These are phyloP conservation scores for Bruguiera parviflora DNA, from an alignment of 345 rosid species.

Conservation along the genomic window DNA sequence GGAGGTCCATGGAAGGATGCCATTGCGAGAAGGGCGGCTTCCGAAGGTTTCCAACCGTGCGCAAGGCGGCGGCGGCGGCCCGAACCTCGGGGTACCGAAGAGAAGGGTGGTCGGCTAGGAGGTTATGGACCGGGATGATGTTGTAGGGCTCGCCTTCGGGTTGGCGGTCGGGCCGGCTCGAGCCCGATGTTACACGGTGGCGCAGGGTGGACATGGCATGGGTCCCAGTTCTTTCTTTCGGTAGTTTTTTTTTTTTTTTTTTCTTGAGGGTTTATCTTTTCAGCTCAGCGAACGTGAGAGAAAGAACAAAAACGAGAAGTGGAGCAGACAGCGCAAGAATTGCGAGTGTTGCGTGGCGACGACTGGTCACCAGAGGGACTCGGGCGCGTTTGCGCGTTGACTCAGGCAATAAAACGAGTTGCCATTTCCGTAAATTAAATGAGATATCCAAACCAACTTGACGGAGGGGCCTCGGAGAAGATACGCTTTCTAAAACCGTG, in stretches of 20 bases:
- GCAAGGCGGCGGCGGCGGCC: constrained; percentile 85
- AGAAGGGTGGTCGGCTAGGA: constrained; percentile 92
- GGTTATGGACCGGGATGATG: constrained; percentile 88
- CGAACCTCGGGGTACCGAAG: constrained; percentile 90
- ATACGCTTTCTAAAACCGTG: too few species aligned
- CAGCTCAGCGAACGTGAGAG: too few species aligned
- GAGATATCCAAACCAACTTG: too few species aligned
- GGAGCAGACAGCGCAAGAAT: neutral
- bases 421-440: too few species aligned
- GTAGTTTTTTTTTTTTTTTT: too few species aligned
- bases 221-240: too few species aligned
- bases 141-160: constrained; percentile 60
- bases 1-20: constrained; percentile 73
- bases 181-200: constrained; percentile 36
- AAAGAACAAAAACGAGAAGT: too few species aligned
- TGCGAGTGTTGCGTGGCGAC: neutral
- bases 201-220: constrained; percentile 25
- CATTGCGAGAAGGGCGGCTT: constrained; percentile 68
- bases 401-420: too few species aligned
- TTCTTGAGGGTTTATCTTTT: neutral
- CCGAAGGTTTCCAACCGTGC: constrained; percentile 76
- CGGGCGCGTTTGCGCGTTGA: too few species aligned
- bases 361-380: too few species aligned
- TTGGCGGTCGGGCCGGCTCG: constrained; percentile 25
- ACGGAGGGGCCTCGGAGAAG: too few species aligned